Conservation (phyloP, 177 flowering plant species). For the Vitis hybrid region DNA sequence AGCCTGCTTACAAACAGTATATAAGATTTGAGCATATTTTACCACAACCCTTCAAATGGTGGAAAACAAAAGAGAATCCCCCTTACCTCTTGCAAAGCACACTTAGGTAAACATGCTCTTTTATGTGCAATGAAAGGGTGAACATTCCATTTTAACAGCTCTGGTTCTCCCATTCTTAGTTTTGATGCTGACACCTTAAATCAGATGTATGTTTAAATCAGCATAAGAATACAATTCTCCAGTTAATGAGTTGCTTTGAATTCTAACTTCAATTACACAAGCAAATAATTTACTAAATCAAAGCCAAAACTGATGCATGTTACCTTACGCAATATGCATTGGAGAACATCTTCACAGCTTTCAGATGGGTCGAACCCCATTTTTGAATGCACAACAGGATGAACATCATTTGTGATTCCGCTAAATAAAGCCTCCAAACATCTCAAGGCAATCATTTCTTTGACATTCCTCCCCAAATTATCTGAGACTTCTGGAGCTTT, state of each 20-base stretch:
- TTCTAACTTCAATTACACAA: neutral
- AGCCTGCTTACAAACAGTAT: neutral
- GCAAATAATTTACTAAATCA: neutral
- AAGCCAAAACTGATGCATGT: neutral
- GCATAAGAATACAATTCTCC: neutral
- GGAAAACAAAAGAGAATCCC: neutral
- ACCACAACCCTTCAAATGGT: neutral
- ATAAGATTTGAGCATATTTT: neutral
- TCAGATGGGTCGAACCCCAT: slow-evolving; percentile 28
- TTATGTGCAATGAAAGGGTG: slow-evolving; percentile 47
- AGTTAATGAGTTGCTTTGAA: neutral
- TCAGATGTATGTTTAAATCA: slow-evolving; percentile 8
- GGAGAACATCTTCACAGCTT: slow-evolving; percentile 44
- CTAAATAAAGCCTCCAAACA: slow-evolving; percentile 44
- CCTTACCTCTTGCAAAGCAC: slow-evolving; percentile 49
- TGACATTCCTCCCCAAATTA: slow-evolving; percentile 27
- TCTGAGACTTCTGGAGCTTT: slow-evolving; percentile 30
- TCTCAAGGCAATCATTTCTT: slow-evolving; percentile 56
- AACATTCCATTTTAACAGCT: slow-evolving; percentile 35
- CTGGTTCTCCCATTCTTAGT: slow-evolving; percentile 20
- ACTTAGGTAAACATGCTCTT: slow-evolving; percentile 45
- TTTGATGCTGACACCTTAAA: slow-evolving; percentile 26
- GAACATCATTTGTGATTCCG: neutral
- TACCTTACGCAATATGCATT: slow-evolving; percentile 37
- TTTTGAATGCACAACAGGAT: slow-evolving; percentile 13